Percentiles rank a stretch among this genome's conserved stretches.
Conservation (phyloP, 805 yeast species). For the Aciculoconidium aculeatum region DNA sequence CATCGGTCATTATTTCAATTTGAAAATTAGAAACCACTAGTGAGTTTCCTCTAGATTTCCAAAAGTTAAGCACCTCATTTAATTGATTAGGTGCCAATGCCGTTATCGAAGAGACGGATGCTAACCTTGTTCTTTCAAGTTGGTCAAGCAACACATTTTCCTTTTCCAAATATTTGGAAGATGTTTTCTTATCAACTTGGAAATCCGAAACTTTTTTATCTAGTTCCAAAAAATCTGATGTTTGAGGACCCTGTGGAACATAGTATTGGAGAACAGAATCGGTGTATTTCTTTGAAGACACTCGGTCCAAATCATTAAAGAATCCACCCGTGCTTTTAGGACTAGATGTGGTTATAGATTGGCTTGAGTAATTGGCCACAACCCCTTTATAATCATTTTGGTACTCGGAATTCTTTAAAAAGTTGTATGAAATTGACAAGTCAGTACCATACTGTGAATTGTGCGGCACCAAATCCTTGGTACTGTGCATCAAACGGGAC, state of each 20-base stretch:
- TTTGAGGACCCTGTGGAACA: constrained; percentile 12
- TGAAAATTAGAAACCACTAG: constrained; percentile 29
- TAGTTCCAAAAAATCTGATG: constrained; percentile 21
- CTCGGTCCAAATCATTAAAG: no score
- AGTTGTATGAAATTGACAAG: constrained; percentile 14
- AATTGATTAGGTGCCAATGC: constrained; percentile 27
- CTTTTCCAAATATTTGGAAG: constrained; percentile 10
- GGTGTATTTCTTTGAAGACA: constrained; percentile 16
- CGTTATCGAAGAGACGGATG: constrained; percentile 4
- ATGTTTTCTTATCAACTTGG: constrained; percentile 7
- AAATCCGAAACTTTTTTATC: constrained; percentile 13
- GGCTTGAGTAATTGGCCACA: no score
- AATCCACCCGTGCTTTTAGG: no score
- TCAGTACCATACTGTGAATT: constrained; percentile 32
- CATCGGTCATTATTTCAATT: constrained; percentile 61
- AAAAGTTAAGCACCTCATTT: constrained; percentile 24
- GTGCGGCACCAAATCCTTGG: not conserved
- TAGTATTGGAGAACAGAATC: constrained; percentile 9
- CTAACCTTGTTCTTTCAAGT: constrained; percentile 4
- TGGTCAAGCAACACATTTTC: constrained; percentile 4
- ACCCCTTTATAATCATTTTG: constrained; percentile 27
- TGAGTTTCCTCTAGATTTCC: constrained; percentile 21
- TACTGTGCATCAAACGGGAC: constrained; percentile 1
- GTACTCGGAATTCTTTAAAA: constrained; percentile 15
- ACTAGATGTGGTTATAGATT: no score